These are phyloP conservation scores for Aspergillus ibericus DNA, from an alignment of 2,329 filamentous ascomycete species.

Conservation along the genomic window DNA sequence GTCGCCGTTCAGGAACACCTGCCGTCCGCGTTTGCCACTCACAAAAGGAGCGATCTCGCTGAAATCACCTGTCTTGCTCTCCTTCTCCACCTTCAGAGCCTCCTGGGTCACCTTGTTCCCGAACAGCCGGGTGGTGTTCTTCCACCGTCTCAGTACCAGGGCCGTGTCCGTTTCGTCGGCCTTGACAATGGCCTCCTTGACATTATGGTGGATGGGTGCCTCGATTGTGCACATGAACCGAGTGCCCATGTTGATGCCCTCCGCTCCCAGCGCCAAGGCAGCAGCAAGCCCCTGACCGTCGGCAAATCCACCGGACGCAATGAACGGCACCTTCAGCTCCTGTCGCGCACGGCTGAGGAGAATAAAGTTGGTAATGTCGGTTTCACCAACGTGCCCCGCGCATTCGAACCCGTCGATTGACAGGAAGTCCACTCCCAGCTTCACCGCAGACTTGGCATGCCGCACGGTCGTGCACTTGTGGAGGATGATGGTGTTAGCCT, in stretches of 20 bases:
- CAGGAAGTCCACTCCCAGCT: slow-evolving; percentile 93
- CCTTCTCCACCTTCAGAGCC: slow-evolving; percentile 78
- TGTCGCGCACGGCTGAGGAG: slow-evolving; percentile 83
- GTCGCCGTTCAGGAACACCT: slow-evolving; percentile 92
- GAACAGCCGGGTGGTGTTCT: slow-evolving; percentile 85
- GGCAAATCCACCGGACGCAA: slow-evolving; percentile 92
- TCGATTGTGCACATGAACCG: slow-evolving; percentile 96
- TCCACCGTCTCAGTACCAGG: slow-evolving; percentile 85
- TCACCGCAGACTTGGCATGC: slow-evolving; percentile 86
- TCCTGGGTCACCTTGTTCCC: slow-evolving; percentile 84
- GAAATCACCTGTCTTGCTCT: slow-evolving; percentile 83
- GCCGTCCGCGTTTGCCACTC: slow-evolving; percentile 82
- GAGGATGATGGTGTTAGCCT: slow-evolving; percentile 72
- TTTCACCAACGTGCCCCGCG: slow-evolving; percentile 65
- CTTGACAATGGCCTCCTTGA: slow-evolving; percentile 89
- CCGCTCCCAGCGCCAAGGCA: slow-evolving; percentile 83
- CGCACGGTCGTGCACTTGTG: slow-evolving; percentile 98
- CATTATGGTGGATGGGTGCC: slow-evolving; percentile 85
- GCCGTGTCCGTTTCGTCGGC: slow-evolving; percentile 89
- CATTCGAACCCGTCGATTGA: slow-evolving; percentile 98
- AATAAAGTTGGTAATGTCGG: slow-evolving; percentile 56
- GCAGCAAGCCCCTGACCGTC: slow-evolving; percentile 92
- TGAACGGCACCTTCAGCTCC: slow-evolving; percentile 81
- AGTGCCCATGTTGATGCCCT: slow-evolving; percentile 98
- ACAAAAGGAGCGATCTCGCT: slow-evolving; percentile 83